Evolutionary conservation across 2,329 filamentous ascomycete genomes (phyloP), one percentile per base, ranked within the genome.

Genomic region (Dactylellina parvicollis): DNA sequence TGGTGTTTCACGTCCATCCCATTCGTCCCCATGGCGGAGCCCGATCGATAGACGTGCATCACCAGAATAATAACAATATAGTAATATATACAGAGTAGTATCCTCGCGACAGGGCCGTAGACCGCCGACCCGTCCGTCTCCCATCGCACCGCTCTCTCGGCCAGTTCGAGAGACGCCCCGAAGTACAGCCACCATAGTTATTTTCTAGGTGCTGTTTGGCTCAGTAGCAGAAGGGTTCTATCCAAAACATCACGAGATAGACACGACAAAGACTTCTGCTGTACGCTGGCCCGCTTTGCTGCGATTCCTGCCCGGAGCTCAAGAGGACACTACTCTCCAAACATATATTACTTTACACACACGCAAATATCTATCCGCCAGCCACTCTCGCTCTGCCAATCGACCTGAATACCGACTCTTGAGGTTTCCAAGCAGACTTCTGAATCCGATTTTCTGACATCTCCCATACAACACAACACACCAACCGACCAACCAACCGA

Each of bases 181-280:
- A 38, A 9, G n/a, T 34, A 34, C n/a, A 20, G 49, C 30, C 49
- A 34, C n/a, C n/a, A 54, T 54, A 38, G 49, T 4, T n/a, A n/a
- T n/a, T 54, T 40, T 22, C 36, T 54, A 54, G 49, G 49, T 36
- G 30, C 28, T 24, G 16, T 54, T 18, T 22, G 30, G 26, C 47
- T 46, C 34, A 50, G 36, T 59, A 59, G 69, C 26, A 73, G 69
- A 73, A 73, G 69, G 69, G 69, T 73, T 73, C 69, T 73, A 73
- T 73, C 69, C 57, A 50, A 49, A 36, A 56, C 42, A 72, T 59
- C 66, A 46, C 52, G 32, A 38, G 69, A 73, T 73, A 73, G 69
- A 73, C 69, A 73, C 69, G 69, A 66, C 60, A 73, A 73, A 73
- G 69, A 73, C 69, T 73, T 73, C 69, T 73, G 59, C 69, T 65